phyloP scores from a whole-genome alignment of 2,329 filamentous ascomycete species.

The Fusarium sublunatum region DNA sequence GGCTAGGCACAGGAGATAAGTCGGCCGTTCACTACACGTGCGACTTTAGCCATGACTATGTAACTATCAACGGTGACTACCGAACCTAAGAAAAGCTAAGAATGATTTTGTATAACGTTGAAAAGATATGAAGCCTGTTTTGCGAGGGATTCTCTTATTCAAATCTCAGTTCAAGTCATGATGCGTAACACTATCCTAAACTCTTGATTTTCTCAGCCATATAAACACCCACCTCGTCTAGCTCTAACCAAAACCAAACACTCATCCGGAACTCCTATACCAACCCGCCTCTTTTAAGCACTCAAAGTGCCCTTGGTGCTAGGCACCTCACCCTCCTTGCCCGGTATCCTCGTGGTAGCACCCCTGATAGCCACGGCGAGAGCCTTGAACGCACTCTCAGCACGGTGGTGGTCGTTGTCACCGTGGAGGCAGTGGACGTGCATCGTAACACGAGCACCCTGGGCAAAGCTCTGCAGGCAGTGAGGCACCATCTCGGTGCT shows the following conservation, averaged over 20 bases:
- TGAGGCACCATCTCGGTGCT: conserved; percentile 98
- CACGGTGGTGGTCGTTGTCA: conserved; percentile 94
- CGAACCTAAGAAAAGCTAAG: conserved; percentile 60
- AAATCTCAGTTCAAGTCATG: neutral
- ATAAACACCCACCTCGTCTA: conserved; percentile 20
- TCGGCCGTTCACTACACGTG: conserved; percentile 85
- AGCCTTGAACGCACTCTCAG: conserved; percentile 97
- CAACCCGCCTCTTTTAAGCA: conserved; percentile 54
- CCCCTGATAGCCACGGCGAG: conserved; percentile 85
- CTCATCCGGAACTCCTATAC: conserved; percentile 41
- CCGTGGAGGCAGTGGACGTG: conserved; percentile 94
- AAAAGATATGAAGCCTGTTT: neutral
- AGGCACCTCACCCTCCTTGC: conserved; percentile 90
- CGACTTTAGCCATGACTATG: conserved; percentile 86
- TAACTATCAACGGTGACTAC: conserved; percentile 76
- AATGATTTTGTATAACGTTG: neutral
- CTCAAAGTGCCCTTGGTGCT: conserved; percentile 94
- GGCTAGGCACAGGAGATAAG: conserved; percentile 74
- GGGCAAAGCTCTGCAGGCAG: conserved; percentile 92
- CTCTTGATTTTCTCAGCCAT: neutral
- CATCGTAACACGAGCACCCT: conserved; percentile 89
- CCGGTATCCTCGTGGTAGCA: conserved; percentile 79
- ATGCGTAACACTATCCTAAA: conserved; percentile 2
- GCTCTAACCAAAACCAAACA: conserved; percentile 26
- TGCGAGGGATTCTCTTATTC: neutral